Base-by-base conservation (phyloP, 1,284 basidiomycete genomes). In the Vanrija humicola region DNA sequence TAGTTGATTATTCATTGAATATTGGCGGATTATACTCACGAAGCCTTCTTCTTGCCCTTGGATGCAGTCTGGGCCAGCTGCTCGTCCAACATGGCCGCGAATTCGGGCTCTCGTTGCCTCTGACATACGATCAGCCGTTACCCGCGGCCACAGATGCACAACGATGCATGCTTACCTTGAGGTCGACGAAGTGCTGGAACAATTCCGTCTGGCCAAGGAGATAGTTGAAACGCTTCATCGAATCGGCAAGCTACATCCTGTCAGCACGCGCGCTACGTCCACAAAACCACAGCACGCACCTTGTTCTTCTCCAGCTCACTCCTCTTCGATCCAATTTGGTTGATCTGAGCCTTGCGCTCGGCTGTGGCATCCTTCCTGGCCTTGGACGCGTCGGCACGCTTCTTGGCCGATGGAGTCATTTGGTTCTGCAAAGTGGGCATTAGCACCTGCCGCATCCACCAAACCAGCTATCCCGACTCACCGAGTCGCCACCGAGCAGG, bases 111-210 rank as follows among this genome's bases (percentile, higher is more conserved):
- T 38, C 90, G 86, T 53, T 90, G 86, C 78, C 86, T 84, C 89
- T 92, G 69, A 3, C 4, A 62, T 29, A 25, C 46, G 18, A 46
- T 58, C 34, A 54, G 50, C 51, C 25, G 34, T 34, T 34, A 14
- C 34, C 21, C 21, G 12, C n/a, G n/a, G 6, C 10, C n/a, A 3
- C n/a, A 23, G 12, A 34, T 34, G 12, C 34, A 15, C 12, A 34
- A 2, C 34, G 34, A 34, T 34, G 34, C 34, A 34, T 16, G 56
- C 79, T 48, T 39, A 88, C 90, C 82, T 95, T 94, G 77, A 95
- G 87, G 70, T 95, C 90, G 8, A 95, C 89, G 67, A 97, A 97
- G 73, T 96, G 93, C 66, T 90, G 89, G 80, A 97, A 97, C 16
- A 96, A 80, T 65, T 97, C 94, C 0, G 92, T 97, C 75, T 97